Conservation (phyloP, 768 basidiomycete species). For the Boletellus ananas region DNA sequence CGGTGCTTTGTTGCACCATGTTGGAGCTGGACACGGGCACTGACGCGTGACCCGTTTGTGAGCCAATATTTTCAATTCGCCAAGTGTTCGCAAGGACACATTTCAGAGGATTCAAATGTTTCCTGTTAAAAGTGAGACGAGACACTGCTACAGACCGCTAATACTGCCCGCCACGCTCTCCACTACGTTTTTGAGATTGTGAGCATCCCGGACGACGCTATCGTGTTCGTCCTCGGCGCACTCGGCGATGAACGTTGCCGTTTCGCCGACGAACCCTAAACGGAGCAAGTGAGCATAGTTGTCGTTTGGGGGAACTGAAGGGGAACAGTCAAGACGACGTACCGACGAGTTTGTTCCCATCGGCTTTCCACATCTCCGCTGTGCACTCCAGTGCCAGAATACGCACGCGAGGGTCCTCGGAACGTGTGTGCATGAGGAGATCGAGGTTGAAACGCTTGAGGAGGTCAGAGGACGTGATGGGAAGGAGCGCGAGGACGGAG, state of each 20-base stretch:
- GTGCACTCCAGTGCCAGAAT: constrained; percentile 66
- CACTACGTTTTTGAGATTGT: constrained; percentile 64
- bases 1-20: no score
- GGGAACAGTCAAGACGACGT: not conserved
- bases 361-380: constrained; percentile 69
- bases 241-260: constrained; percentile 83
- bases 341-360: constrained; percentile 76
- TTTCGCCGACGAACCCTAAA: constrained; percentile 74
- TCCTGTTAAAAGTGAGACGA: no score
- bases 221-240: constrained; percentile 88
- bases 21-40: no score
- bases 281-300: not conserved
- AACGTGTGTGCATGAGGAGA: constrained; percentile 85
- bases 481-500: constrained; percentile 15
- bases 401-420: constrained; percentile 69
- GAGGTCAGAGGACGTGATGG: constrained; percentile 29
- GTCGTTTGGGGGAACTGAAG: not conserved
- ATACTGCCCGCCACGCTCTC: constrained; percentile 67
- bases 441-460: constrained; percentile 81
- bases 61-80: no score
- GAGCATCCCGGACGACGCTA: constrained; percentile 66
- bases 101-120: no score
- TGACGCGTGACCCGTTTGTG: no score
- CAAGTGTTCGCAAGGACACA: no score
- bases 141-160: constrained; percentile 24